Percentiles rank a stretch among this genome's conserved stretches.
These are phyloP conservation scores for Musa itinerans DNA, from an alignment of 176 grass and related monocot species.

Conservation along the genomic window DNA sequence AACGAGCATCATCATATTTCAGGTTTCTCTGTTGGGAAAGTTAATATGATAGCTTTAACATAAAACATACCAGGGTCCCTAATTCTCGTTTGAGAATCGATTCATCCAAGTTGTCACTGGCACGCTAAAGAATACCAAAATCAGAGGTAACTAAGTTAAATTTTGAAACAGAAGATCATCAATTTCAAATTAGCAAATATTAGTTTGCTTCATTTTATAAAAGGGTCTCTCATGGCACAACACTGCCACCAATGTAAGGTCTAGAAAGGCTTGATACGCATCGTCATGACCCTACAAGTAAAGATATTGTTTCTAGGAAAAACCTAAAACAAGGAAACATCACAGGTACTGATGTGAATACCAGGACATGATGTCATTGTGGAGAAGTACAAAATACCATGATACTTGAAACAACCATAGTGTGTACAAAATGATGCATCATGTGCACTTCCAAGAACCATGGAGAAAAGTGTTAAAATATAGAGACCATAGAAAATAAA, in stretches of 20 bases:
- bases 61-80: slow-evolving; percentile 64
- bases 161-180: slow-evolving; percentile 20
- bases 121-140: slow-evolving; percentile 18
- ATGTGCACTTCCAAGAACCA: background rate
- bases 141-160: slow-evolving; percentile 3
- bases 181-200: background rate
- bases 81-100: slow-evolving; percentile 49
- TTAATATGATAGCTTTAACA: background rate
- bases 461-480: background rate
- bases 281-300: background rate
- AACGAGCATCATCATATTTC: slow-evolving; percentile 18
- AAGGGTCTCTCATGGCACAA: background rate
- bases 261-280: background rate
- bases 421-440: background rate
- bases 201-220: slow-evolving; percentile 3
- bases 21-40: slow-evolving; percentile 6
- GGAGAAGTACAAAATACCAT: background rate
- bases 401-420: background rate
- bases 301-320: background rate
- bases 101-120: slow-evolving; percentile 46
- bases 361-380: background rate
- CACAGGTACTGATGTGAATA: background rate
- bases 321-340: background rate
- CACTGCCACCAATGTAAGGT: background rate
- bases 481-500: background rate